Evolutionary conservation across 176 grass and related monocot species (phyloP).

Genomic region (Eremochloa ophiuroides): DNA sequence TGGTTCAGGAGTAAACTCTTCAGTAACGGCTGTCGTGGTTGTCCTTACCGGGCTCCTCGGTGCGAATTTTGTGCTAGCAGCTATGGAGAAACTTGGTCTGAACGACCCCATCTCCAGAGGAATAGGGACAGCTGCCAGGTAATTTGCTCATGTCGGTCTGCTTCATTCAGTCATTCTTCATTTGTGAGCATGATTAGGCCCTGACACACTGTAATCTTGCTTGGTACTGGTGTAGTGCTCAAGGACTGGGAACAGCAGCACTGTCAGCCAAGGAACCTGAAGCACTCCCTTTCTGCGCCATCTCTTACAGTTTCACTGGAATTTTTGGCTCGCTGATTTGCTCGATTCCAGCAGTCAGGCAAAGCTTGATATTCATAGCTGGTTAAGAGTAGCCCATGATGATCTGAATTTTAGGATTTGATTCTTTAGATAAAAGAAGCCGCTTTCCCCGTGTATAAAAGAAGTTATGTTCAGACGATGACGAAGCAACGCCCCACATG

Average conservation of each 20-base stretch:
- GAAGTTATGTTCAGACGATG: not conserved
- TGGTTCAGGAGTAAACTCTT: conserved; percentile 64
- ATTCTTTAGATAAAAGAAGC: not conserved
- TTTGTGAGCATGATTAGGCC: not conserved
- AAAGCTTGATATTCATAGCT: conserved; percentile 72
- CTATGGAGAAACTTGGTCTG: conserved; percentile 81
- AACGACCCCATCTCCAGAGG: conserved; percentile 85
- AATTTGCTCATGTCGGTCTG: not conserved
- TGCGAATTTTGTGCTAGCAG: conserved; percentile 86
- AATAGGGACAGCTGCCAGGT: conserved; percentile 93
- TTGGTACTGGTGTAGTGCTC: conserved; percentile 51
- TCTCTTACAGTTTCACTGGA: conserved; percentile 76
- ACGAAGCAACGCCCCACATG: not conserved
- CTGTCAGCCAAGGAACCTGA: conserved; percentile 89
- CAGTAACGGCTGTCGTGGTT: conserved; percentile 80
- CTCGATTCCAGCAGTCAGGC: conserved; percentile 71
- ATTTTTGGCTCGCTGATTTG: conserved; percentile 76
- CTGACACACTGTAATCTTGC: not conserved
- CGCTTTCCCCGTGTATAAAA: not conserved
- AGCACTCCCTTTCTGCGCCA: conserved; percentile 92
- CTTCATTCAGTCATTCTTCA: not conserved
- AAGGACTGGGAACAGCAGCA: conserved; percentile 86
- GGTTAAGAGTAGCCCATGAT: conserved; percentile 22
- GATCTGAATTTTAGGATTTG: not conserved
- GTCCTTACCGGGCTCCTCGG: conserved; percentile 89